Percentiles rank a stretch among this genome's conserved stretches.
Conservation (phyloP, 2,329 filamentous ascomycete genomes). For the Trichoderma citrinoviride region DNA sequence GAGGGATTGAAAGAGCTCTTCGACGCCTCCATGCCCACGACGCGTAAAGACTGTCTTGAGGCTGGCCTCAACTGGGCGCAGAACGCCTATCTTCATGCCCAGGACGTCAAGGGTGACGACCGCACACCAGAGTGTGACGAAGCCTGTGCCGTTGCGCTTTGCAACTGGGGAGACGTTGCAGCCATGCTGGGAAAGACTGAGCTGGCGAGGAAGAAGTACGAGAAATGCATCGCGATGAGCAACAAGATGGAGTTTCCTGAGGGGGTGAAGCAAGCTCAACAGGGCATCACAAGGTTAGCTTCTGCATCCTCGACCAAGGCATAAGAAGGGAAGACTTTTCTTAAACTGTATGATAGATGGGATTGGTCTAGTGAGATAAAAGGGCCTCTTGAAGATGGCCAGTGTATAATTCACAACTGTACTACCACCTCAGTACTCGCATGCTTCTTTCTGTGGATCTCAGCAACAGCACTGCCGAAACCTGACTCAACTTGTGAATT, state of each 20-base stretch:
- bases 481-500: not conserved
- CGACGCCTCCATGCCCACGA: conserved; percentile 38
- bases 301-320: conserved; percentile 5
- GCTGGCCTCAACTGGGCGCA: conserved; percentile 75
- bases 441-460: not conserved
- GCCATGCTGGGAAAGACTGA: conserved; percentile 65
- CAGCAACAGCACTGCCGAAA: not conserved
- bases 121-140: conserved; percentile 78
- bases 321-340: not conserved
- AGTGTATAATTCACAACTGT: not conserved
- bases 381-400: not conserved
- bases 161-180: conserved; percentile 82
- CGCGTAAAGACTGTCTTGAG: conserved; percentile 61
- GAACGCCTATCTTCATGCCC: conserved; percentile 68
- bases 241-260: conserved; percentile 51
- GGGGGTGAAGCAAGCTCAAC: conserved; percentile 52
- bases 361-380: not conserved
- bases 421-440: not conserved
- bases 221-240: conserved; percentile 64
- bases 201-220: conserved; percentile 66
- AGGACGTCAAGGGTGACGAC: conserved; percentile 61
- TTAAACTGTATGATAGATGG: not conserved
- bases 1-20: conserved; percentile 31
- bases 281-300: conserved; percentile 43
- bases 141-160: conserved; percentile 78